phyloP scores from a whole-genome alignment of 148 eudicot genomes.

The Rhododendron kiyosumense region DNA sequence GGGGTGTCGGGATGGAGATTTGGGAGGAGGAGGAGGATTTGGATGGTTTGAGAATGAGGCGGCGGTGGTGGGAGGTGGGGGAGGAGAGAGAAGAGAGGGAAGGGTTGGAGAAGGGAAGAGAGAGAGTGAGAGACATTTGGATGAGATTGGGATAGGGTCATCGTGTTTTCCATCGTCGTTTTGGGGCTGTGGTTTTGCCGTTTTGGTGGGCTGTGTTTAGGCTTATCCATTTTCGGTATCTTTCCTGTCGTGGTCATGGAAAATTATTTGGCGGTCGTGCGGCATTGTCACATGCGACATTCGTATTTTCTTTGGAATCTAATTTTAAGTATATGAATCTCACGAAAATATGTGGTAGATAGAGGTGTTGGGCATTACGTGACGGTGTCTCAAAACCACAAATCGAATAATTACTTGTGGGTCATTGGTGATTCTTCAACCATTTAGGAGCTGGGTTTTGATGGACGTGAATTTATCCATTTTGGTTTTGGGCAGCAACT shows the following conservation, averaged over 20 bases:
- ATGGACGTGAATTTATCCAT: too few relatives aligned
- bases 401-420: too few relatives aligned
- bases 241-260: not conserved
- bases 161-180: not conserved
- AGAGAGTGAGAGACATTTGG: slow-evolving; percentile 22
- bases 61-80: slow-evolving; percentile 12
- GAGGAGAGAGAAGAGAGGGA: slow-evolving; percentile 8
- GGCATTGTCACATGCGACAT: too few relatives aligned
- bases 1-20: slow-evolving; percentile 22
- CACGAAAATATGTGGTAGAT: too few relatives aligned
- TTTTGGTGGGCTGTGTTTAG: not conserved
- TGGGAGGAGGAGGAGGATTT: slow-evolving; percentile 21
- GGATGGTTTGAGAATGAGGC: slow-evolving; percentile 16
- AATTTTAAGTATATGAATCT: too few relatives aligned
- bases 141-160: not conserved
- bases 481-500: too few relatives aligned
- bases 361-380: too few relatives aligned
- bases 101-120: slow-evolving; percentile 19
- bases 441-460: too few relatives aligned
- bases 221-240: not conserved
- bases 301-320: too few relatives aligned
- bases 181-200: not conserved
- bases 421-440: too few relatives aligned
- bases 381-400: too few relatives aligned
- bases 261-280: too few relatives aligned